Evolutionary conservation across 75 land plant genomes (phyloP).

Genomic region (Cupressus sempervirens): DNA sequence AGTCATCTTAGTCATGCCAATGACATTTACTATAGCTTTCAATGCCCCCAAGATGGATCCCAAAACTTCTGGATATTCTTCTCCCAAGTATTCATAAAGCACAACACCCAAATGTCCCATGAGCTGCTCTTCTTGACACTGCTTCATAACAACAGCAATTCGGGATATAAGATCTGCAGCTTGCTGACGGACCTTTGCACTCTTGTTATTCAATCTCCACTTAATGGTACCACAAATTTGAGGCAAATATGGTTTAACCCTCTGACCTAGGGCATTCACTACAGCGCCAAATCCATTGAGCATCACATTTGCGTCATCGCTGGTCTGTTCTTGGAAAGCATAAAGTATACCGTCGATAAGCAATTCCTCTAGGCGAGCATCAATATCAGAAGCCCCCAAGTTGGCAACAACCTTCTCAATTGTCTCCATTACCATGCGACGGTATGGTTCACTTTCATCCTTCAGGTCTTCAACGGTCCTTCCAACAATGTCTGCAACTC

Average conservation of each 20-base stretch:
- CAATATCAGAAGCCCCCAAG: slow-evolving; percentile 96
- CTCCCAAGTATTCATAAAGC: slow-evolving; percentile 90
- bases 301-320: slow-evolving; percentile 99
- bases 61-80: slow-evolving; percentile 94
- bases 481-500: slow-evolving; percentile 95
- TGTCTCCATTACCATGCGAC: slow-evolving; percentile 99
- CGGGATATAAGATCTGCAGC: slow-evolving; percentile 97
- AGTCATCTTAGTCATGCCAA: slow-evolving; percentile 99
- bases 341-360: slow-evolving; percentile 97
- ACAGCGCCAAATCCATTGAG: slow-evolving; percentile 99
- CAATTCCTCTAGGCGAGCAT: slow-evolving; percentile 90
- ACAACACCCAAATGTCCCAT: slow-evolving; percentile 99
- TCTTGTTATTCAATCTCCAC: slow-evolving; percentile 97
- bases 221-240: slow-evolving; percentile 99
- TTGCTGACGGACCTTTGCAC: slow-evolving; percentile 98
- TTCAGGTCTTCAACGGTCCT: slow-evolving; percentile 96
- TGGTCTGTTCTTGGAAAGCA: slow-evolving; percentile 99
- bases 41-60: slow-evolving; percentile 94
- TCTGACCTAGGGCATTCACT: slow-evolving; percentile 94
- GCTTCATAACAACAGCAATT: slow-evolving; percentile 98
- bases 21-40: slow-evolving; percentile 95
- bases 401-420: slow-evolving; percentile 96
- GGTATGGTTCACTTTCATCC: slow-evolving; percentile 96
- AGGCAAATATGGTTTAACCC: slow-evolving; percentile 96
- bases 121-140: slow-evolving; percentile 91